A percentile compares a stretch with the other conserved stretches of the same genome.
These are phyloP conservation scores for Pichia sp. DNA, from an alignment of 1,139 yeast genomes.

Conservation along the genomic window DNA sequence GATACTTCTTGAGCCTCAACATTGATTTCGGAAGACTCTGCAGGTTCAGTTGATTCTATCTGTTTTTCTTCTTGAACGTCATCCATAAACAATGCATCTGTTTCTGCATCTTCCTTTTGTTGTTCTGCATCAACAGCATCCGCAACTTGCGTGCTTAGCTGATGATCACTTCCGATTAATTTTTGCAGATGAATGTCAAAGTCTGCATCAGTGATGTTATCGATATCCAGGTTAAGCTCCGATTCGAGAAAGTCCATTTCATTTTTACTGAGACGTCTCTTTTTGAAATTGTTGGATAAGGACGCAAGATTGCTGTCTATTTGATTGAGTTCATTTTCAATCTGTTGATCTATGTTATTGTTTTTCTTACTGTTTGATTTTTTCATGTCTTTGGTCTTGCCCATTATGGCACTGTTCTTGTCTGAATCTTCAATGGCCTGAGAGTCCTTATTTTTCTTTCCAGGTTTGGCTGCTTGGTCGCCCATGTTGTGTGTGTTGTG, in stretches of 20 bases:
- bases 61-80: too few species aligned
- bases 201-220: conserved; percentile 29
- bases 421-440: too few species aligned
- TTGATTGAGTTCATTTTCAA: conserved; percentile 8
- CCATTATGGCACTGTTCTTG: too few species aligned
- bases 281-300: conserved; percentile 11
- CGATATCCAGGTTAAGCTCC: conserved; percentile 26
- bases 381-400: too few species aligned
- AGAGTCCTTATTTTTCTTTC: too few species aligned
- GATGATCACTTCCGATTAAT: conserved; percentile 22
- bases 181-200: conserved; percentile 30
- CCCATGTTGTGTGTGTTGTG: too few species aligned
- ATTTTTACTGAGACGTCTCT: conserved; percentile 15
- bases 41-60: too few species aligned
- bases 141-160: not conserved
- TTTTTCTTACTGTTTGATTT: not conserved
- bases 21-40: too few species aligned
- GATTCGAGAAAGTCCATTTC: conserved; percentile 28
- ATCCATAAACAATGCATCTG: not conserved
- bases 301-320: not conserved
- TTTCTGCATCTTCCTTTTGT: not conserved
- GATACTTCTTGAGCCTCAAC: too few species aligned
- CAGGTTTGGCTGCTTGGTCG: too few species aligned
- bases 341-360: conserved; percentile 1
- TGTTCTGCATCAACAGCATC: not conserved